A percentile compares a stretch with the other conserved stretches of the same genome.
Evolutionary conservation across 169 alveolate species (phyloP).

Genomic region (Cryptosporidium muris): DNA sequence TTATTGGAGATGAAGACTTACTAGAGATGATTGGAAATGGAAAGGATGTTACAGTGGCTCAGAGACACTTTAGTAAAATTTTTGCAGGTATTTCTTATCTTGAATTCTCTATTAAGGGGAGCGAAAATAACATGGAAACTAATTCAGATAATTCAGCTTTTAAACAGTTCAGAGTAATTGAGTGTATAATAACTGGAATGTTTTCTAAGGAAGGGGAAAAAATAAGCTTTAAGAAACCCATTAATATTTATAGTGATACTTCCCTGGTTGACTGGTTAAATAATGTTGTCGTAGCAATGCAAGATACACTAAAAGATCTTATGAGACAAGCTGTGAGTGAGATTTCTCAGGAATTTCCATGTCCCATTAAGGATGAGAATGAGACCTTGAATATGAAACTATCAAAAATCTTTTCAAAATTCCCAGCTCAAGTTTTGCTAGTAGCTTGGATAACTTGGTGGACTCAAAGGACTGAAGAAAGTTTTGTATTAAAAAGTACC

Average conservation of each 20-base stretch:
- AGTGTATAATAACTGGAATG: conserved; percentile 81
- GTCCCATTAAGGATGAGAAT: conserved; percentile 1
- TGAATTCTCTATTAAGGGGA: conserved; percentile 78
- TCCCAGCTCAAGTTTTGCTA: conserved; percentile 87
- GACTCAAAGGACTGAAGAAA: conserved; percentile 85
- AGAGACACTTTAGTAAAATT: conserved; percentile 96
- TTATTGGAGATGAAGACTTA: conserved; percentile 98
- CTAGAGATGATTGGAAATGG: conserved; percentile 97
- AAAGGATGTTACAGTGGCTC: conserved; percentile 91
- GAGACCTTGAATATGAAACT: conserved; percentile 38
- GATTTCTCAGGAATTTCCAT: conserved; percentile 52
- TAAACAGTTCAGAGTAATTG: conserved; percentile 72
- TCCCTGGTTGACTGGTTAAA: conserved; percentile 90
- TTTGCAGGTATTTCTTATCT: conserved; percentile 96
- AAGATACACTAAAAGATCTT: conserved; percentile 81
- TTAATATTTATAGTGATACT: conserved; percentile 82
- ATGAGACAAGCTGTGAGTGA: conserved; percentile 85
- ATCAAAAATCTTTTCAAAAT: conserved; percentile 72
- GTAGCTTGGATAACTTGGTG: conserved; percentile 86
- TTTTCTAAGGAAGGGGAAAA: conserved; percentile 88
- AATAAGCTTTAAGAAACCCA: conserved; percentile 81
- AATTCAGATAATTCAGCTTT: conserved; percentile 70
- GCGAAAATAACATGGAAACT: conserved; percentile 85
- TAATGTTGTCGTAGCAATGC: conserved; percentile 84
- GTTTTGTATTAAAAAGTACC: conserved; percentile 66